Evolutionary conservation across 1,284 basidiomycete species (phyloP), one percentile per base, ranked within the genome.

Genomic region (Irpex rosettiformis): DNA sequence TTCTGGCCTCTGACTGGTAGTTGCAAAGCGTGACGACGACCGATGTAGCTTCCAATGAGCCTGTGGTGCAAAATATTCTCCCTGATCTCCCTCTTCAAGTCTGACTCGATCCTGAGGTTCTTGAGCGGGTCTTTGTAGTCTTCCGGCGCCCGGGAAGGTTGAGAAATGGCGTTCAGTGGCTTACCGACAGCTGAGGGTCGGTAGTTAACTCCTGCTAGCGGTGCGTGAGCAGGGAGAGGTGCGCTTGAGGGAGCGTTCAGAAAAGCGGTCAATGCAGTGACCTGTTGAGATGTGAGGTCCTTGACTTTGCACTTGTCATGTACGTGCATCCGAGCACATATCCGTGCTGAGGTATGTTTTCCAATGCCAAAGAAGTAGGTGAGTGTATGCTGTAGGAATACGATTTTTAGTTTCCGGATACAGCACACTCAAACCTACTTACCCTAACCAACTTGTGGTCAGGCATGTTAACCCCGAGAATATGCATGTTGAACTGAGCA

Each of bases 21-120:
- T 61, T 88, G 85, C 86, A 93, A 91, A 1, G 93, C 92, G 69
- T 96, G 94, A 69, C 94, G 79, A 74, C 86, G 82, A 33, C 94
- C 94, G 57, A 89, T 85, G 71, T 95, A 94, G 66, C 86, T 92
- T 52, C 94, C 94, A 72, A 96, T 93, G 79, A 88, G 89, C 62
- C 93, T 79, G 73, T 94, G 89, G 73, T 95, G 94, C 7, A 85
- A 86, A 72, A 96, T 94, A 70, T 96, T 94, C 69, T 94, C 93
- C 72, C 84, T 81, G 64, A 94, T 79, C 68, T 90, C 83, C 62
- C 90, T 80, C 67, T 80, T 83, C 66, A 94, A 77, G 70, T 96
- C 94, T 22, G 87, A 81, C 75, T 96, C 93, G 65, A 95, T 86
- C 73, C 85, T 86, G 64, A 96, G 73, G 55, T 82, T 81, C 64